Conservation (phyloP, 1,139 yeast genomes). For the Suhomyces wounanorum region DNA sequence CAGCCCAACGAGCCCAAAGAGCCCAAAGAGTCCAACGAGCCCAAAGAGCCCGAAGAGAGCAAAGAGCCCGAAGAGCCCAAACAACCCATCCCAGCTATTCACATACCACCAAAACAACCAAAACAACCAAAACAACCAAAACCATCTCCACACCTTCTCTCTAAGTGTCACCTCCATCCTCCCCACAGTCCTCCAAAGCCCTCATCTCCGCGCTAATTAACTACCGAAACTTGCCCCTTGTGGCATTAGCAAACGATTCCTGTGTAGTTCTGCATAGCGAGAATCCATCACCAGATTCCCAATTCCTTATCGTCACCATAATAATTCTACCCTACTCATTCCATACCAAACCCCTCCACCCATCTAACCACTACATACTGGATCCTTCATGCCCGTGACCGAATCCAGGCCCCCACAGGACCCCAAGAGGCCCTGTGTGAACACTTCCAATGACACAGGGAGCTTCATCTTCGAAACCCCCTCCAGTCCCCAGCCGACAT, state of each 20-base stretch:
- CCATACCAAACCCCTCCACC: background rate
- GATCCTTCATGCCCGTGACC: slow-evolving; percentile 13
- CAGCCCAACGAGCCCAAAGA: too few relatives aligned
- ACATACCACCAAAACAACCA: too few relatives aligned
- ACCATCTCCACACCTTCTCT: too few relatives aligned
- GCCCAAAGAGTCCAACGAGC: too few relatives aligned
- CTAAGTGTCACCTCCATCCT: too few relatives aligned
- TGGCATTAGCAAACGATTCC: background rate
- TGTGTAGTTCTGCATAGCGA: background rate
- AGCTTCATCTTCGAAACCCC: slow-evolving; percentile 8
- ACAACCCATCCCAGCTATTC: too few relatives aligned
- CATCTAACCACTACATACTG: background rate
- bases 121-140: too few relatives aligned
- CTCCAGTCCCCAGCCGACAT: background rate
- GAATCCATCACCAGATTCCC: background rate
- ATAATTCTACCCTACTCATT: background rate
- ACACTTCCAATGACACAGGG: background rate
- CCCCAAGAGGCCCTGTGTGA: slow-evolving; percentile 8
- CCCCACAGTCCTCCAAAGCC: too few relatives aligned
- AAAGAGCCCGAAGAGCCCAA: too few relatives aligned
- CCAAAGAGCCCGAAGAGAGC: too few relatives aligned
- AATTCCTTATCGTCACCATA: background rate
- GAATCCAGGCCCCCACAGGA: slow-evolving; percentile 10
- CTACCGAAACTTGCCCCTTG: background rate
- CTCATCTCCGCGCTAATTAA: too few relatives aligned